These are phyloP conservation scores for Ceratocystis lukuohia DNA, from an alignment of 2,329 filamentous ascomycete species.

Conservation along the genomic window DNA sequence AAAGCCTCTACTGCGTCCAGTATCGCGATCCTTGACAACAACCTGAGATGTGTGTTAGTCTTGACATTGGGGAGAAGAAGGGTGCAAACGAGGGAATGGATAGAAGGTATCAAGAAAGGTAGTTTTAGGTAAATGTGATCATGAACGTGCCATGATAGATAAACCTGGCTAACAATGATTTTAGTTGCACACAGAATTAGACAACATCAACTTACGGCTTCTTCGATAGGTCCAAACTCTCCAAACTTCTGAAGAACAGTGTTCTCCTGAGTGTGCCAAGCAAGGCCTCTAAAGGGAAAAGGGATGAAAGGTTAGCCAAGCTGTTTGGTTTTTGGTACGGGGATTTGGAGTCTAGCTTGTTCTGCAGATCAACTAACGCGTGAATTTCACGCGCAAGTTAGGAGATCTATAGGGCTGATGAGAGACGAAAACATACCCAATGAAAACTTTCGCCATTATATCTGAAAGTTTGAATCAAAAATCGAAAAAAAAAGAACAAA, in stretches of 20 bases:
- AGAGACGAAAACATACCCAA: constrained; percentile 52
- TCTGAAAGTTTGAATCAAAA: neutral
- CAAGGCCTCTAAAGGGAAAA: constrained; percentile 57
- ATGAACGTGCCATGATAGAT: neutral
- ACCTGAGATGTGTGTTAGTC: constrained; percentile 42
- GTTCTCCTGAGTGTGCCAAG: constrained; percentile 91
- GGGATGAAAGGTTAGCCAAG: neutral
- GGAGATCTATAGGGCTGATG: neutral
- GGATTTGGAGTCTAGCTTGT: neutral
- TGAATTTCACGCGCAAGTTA: constrained; percentile 3
- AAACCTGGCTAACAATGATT: neutral
- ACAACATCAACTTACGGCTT: constrained; percentile 62
- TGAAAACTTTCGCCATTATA: constrained; percentile 84
- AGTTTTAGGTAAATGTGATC: neutral
- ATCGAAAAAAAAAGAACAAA: neutral
- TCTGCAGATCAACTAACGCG: neutral
- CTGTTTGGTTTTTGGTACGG: neutral
- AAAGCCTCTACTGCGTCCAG: constrained; percentile 90
- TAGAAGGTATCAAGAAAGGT: neutral
- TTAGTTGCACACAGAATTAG: neutral
- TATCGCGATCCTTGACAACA: constrained; percentile 95
- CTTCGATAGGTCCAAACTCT: constrained; percentile 79
- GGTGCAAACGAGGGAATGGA: neutral
- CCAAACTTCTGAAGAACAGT: constrained; percentile 84
- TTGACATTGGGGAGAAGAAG: neutral